These are phyloP conservation scores for Alternaria sp. DNA, from an alignment of 2,329 filamentous ascomycete species.

Conservation along the genomic window DNA sequence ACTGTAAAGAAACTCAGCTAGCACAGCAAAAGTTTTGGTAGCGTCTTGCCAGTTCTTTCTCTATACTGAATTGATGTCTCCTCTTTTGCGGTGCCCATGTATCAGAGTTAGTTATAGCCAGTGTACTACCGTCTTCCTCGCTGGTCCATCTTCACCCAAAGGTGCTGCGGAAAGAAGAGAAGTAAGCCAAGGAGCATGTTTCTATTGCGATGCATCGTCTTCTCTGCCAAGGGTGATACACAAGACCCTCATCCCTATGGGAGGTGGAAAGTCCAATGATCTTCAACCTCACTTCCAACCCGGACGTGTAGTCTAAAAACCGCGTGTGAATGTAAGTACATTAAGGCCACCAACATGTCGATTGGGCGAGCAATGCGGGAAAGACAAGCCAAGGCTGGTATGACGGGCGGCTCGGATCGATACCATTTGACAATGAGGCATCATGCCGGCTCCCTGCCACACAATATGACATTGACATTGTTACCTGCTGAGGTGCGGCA, in stretches of 20 bases:
- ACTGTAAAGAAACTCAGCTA: neutral
- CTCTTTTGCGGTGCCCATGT: neutral
- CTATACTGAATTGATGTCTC: rapidly evolving
- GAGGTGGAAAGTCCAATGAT: neutral
- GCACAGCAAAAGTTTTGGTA: rapidly evolving
- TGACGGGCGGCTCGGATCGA: neutral
- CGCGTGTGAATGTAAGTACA: too few relatives aligned
- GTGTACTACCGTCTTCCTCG: too few relatives aligned
- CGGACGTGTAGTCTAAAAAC: neutral
- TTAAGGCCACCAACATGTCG: neutral
- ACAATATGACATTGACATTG: neutral
- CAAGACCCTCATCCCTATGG: neutral
- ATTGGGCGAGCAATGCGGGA: neutral
- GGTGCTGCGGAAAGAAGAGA: rapidly evolving
- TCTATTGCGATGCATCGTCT: neutral
- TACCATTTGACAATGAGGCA: neutral
- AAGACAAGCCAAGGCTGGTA: neutral
- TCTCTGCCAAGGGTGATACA: neutral
- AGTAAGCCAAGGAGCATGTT: neutral
- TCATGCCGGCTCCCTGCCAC: neutral
- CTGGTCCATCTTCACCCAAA: too few relatives aligned
- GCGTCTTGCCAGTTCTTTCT: neutral
- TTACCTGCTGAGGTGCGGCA: neutral
- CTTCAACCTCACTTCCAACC: neutral
- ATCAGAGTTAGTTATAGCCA: rapidly evolving